These are phyloP conservation scores for Pleodorina starrii DNA, from an alignment of 139 green algal species.

Conservation along the genomic window DNA sequence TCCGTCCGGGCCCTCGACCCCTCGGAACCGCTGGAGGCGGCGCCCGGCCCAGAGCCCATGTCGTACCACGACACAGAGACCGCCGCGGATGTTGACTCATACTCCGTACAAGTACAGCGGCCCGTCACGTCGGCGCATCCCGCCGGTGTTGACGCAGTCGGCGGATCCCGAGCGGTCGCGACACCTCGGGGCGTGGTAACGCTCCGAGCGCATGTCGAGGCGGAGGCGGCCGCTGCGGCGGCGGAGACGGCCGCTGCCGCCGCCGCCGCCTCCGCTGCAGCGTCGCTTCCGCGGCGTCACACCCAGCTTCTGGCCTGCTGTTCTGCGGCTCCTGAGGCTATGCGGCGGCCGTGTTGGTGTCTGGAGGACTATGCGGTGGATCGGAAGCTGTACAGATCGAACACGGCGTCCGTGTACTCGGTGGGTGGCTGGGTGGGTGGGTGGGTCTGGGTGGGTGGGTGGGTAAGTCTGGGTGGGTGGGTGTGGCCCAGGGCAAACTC, in stretches of 20 bases:
- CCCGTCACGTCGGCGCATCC: background rate
- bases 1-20: background rate
- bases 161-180: background rate
- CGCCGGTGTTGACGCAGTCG: background rate
- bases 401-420: constrained; percentile 11
- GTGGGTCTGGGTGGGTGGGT: background rate
- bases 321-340: background rate
- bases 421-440: background rate
- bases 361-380: constrained; percentile 18
- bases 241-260: background rate
- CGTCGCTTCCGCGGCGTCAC: background rate
- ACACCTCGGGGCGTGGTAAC: background rate
- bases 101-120: background rate
- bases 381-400: background rate
- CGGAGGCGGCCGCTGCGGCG: background rate
- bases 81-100: background rate
- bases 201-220: background rate
- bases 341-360: background rate
- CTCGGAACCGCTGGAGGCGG: background rate
- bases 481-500: background rate
- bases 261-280: background rate
- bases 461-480: background rate
- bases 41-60: background rate
- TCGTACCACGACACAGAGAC: background rate
- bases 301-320: constrained; percentile 1